Evolutionary conservation across 495 filamentous ascomycete genomes (phyloP).

Genomic region (Trichocladium antarcticum): DNA sequence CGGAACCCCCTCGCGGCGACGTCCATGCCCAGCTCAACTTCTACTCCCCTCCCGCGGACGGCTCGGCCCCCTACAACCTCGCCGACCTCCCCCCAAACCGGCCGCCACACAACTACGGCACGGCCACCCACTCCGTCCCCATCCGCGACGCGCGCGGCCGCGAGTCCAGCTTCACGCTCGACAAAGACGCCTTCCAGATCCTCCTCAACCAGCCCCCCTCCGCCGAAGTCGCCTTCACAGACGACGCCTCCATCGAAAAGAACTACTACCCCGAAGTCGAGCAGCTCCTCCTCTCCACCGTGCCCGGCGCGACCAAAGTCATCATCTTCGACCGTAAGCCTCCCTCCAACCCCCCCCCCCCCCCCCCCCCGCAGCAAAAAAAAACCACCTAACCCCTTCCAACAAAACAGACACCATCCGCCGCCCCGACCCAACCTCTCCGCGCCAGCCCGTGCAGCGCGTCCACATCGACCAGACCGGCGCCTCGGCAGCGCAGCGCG

Average conservation of each 20-base stretch:
- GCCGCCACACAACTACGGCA: conserved; percentile 50
- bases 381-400: conserved; percentile 19
- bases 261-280: conserved; percentile 81
- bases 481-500: conserved; percentile 50
- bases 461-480: conserved; percentile 81
- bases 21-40: conserved; percentile 56
- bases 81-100: conserved; percentile 50
- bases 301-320: conserved; percentile 52
- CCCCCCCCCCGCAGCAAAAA: neutral
- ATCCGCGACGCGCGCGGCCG: conserved; percentile 44
- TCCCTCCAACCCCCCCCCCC: neutral
- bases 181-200: conserved; percentile 61
- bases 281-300: conserved; percentile 46
- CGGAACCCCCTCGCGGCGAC: conserved; percentile 51
- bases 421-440: conserved; percentile 40
- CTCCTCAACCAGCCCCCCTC: conserved; percentile 43
- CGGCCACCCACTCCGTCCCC: conserved; percentile 31
- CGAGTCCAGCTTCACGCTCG: conserved; percentile 55
- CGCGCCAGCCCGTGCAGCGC: conserved; percentile 52
- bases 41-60: conserved; percentile 53
- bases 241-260: conserved; percentile 50
- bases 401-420: conserved; percentile 63
- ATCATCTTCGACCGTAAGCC: conserved; percentile 58
- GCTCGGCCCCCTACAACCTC: conserved; percentile 55
- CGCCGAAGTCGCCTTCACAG: conserved; percentile 47